Evolutionary conservation across 169 alveolate species (phyloP).

Genomic region (Cryptosporidium parvum): DNA sequence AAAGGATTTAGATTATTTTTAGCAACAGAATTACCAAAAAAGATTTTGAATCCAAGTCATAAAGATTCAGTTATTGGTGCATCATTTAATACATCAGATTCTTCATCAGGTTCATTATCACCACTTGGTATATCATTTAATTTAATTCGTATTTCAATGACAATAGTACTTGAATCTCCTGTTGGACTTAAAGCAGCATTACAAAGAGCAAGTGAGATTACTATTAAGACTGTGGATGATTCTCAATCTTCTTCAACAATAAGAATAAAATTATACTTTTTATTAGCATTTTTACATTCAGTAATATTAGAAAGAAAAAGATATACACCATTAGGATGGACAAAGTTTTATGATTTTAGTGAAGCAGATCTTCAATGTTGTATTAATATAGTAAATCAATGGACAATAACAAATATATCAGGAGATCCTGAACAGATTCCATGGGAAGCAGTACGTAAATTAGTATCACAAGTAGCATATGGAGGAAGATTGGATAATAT

Average conservation of each 20-base stretch:
- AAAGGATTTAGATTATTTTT: slow-evolving; percentile 93
- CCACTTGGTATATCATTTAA: slow-evolving; percentile 87
- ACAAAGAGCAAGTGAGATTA: slow-evolving; percentile 83
- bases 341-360: slow-evolving; percentile 95
- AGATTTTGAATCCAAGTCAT: slow-evolving; percentile 75
- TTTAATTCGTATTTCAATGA: slow-evolving; percentile 93
- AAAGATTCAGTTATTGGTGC: slow-evolving; percentile 8
- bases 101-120: not conserved
- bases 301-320: slow-evolving; percentile 96
- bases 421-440: slow-evolving; percentile 96
- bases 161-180: slow-evolving; percentile 97
- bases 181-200: slow-evolving; percentile 95
- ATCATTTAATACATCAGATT: not conserved
- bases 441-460: slow-evolving; percentile 97
- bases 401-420: slow-evolving; percentile 76
- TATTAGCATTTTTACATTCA: slow-evolving; percentile 97
- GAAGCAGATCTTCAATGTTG: slow-evolving; percentile 93
- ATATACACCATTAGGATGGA: slow-evolving; percentile 98
- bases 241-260: slow-evolving; percentile 42
- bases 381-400: slow-evolving; percentile 61
- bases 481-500: slow-evolving; percentile 98
- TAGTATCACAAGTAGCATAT: slow-evolving; percentile 91
- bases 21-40: slow-evolving; percentile 96
- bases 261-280: slow-evolving; percentile 85
- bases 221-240: slow-evolving; percentile 85